A percentile compares a stretch with the other conserved stretches of the same genome.
Conservation (phyloP, 306 rosid species). For the Boehmeria nivea region DNA sequence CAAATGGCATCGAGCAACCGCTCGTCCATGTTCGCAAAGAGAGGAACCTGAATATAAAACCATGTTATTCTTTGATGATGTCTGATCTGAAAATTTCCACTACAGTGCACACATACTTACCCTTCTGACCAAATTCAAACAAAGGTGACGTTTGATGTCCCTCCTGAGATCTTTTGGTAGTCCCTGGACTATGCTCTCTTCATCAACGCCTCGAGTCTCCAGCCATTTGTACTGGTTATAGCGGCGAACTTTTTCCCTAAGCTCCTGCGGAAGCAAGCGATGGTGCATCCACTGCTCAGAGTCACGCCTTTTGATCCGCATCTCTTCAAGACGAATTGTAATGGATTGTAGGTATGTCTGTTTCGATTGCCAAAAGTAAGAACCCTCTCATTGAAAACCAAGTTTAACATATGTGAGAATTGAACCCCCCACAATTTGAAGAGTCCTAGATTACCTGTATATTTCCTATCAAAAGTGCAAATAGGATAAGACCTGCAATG, state of each 20-base stretch:
- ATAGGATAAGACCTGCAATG: conserved; percentile 64
- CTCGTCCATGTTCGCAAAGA: conserved; percentile 87
- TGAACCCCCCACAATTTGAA: no score
- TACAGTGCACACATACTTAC: conserved; percentile 30
- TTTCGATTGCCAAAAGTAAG: conserved; percentile 4
- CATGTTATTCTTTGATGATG: neutral
- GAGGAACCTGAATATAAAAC: conserved; percentile 88
- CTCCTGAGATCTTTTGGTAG: conserved; percentile 54
- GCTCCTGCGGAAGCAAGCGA: conserved; percentile 50
- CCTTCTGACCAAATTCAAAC: conserved; percentile 79
- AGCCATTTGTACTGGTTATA: conserved; percentile 58
- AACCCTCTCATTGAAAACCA: neutral
- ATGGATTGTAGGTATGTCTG: conserved; percentile 57
- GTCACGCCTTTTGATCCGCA: conserved; percentile 53
- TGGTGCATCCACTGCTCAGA: conserved; percentile 69
- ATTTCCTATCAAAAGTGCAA: conserved; percentile 86
- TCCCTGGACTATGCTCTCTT: conserved; percentile 42
- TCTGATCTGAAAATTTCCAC: neutral
- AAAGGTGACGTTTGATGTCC: conserved; percentile 55
- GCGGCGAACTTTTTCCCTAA: conserved; percentile 45
- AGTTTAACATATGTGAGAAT: neutral
- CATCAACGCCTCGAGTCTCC: conserved; percentile 57
- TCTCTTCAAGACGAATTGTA: conserved; percentile 48
- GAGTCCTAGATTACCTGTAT: conserved; percentile 61
- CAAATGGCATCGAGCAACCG: conserved; percentile 90